These are phyloP conservation scores for Coffea humblotiana DNA, from an alignment of 305 asterid species.

Conservation along the genomic window DNA sequence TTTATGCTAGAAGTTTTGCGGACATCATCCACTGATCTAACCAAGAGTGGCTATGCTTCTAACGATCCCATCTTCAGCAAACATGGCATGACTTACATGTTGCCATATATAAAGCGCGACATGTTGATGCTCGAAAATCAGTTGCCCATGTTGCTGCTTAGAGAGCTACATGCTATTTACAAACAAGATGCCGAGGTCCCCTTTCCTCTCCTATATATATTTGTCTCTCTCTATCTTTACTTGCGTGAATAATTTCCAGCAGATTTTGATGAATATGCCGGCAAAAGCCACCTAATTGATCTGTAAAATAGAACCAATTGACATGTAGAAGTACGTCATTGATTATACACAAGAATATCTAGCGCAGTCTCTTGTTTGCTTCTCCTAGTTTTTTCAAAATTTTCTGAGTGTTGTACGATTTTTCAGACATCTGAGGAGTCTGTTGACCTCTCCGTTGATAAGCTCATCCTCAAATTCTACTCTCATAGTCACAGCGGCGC, in stretches of 20 bases:
- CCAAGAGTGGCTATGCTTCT: constrained; percentile 26
- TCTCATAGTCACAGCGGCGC: not conserved
- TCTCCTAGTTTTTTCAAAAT: too few relatives aligned
- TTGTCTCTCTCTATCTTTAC: too few relatives aligned
- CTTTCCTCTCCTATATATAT: not conserved
- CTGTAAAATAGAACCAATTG: too few relatives aligned
- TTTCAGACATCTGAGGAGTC: too few relatives aligned
- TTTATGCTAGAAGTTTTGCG: constrained; percentile 50
- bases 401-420: too few relatives aligned
- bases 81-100: constrained; percentile 38
- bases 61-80: constrained; percentile 44
- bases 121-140: constrained; percentile 51
- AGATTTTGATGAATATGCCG: too few relatives aligned
- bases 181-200: not conserved
- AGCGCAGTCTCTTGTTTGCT: too few relatives aligned
- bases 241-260: too few relatives aligned
- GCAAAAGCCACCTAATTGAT: too few relatives aligned
- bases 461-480: constrained; percentile 29
- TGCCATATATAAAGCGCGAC: constrained; percentile 40
- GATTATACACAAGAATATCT: too few relatives aligned
- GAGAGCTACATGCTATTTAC: constrained; percentile 29
- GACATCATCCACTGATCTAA: constrained; percentile 4
- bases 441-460: constrained; percentile 7
- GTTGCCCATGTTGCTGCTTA: constrained; percentile 43
- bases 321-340: too few relatives aligned